A percentile compares a stretch with the other conserved stretches of the same genome.
Evolutionary conservation across 768 basidiomycete genomes (phyloP).

Genomic region (Dioszegia aurantiaca): DNA sequence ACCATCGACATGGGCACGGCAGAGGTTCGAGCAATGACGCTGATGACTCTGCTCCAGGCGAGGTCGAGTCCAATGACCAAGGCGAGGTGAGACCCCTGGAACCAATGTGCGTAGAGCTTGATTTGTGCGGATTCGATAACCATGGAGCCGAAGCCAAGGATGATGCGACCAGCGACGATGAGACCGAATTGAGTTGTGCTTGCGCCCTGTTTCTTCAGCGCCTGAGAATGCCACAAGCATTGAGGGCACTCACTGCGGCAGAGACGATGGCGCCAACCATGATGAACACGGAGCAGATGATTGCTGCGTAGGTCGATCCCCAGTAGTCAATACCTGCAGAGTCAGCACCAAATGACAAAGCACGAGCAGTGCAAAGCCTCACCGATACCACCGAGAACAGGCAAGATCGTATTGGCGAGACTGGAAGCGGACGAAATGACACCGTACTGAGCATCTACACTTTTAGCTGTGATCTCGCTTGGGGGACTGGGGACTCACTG

Average conservation of each 20-base stretch:
- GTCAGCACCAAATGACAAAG: not conserved
- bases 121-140: constrained; percentile 39
- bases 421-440: constrained; percentile 34
- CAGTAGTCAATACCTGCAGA: constrained; percentile 41
- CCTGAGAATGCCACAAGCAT: not conserved
- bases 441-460: constrained; percentile 36
- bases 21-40: constrained; percentile 25
- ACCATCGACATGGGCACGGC: constrained; percentile 39
- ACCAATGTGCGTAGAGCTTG: constrained; percentile 46
- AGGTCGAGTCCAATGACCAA: constrained; percentile 41
- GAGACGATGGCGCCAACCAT: constrained; percentile 36
- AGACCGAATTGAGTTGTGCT: constrained; percentile 14
- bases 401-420: constrained; percentile 44
- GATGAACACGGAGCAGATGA: constrained; percentile 33
- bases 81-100: constrained; percentile 24
- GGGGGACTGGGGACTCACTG: constrained; percentile 19
- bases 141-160: constrained; percentile 44
- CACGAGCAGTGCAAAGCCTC: too few relatives aligned
- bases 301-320: constrained; percentile 34
- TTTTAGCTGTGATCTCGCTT: not conserved
- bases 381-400: constrained; percentile 42
- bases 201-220: constrained; percentile 10
- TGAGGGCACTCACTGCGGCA: constrained; percentile 20
- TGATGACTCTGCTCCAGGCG: constrained; percentile 35
- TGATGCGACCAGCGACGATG: constrained; percentile 35